phyloP scores from a whole-genome alignment of 2,329 filamentous ascomycete genomes.

The Hypoxylon sp. region DNA sequence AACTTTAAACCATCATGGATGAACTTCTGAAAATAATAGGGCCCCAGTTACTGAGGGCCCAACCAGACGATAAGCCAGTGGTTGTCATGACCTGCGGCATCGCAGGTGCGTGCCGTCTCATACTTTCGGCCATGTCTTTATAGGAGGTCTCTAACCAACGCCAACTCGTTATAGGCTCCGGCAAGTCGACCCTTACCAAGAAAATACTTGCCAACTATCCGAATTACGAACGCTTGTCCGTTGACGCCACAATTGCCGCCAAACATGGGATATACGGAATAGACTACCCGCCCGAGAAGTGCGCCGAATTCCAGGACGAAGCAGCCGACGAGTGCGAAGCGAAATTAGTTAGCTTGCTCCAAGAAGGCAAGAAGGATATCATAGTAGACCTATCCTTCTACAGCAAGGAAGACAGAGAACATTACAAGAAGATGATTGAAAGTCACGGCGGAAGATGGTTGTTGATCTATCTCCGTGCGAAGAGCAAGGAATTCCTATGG shows the following conservation, averaged over 20 bases:
- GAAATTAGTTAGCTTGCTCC: conserved; percentile 29
- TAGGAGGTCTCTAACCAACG: neutral
- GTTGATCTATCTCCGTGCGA: conserved; percentile 51
- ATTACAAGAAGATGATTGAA: conserved; percentile 51
- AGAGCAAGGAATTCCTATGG: conserved; percentile 52
- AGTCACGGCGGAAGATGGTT: conserved; percentile 51
- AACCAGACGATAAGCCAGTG: conserved; percentile 45
- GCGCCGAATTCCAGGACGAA: conserved; percentile 45
- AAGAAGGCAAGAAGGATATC: conserved; percentile 45
- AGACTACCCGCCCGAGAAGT: conserved; percentile 50
- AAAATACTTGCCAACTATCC: conserved; percentile 46
- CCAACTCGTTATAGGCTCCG: neutral
- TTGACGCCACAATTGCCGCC: conserved; percentile 48
- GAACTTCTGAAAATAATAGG: conserved; percentile 23
- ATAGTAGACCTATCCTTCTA: conserved; percentile 55
- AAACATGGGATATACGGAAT: conserved; percentile 50
- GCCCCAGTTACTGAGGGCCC: conserved; percentile 28
- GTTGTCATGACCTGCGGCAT: neutral
- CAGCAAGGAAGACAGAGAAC: conserved; percentile 52
- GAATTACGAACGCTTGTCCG: conserved; percentile 49
- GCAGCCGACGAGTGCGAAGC: conserved; percentile 36
- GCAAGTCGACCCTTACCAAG: conserved; percentile 29
- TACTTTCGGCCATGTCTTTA: no score
- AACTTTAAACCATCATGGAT: conserved; percentile 55
- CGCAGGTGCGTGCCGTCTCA: neutral